Evolutionary conservation across 169 alveolate species (phyloP).

Genomic region (Plasmodium coatneyi): DNA sequence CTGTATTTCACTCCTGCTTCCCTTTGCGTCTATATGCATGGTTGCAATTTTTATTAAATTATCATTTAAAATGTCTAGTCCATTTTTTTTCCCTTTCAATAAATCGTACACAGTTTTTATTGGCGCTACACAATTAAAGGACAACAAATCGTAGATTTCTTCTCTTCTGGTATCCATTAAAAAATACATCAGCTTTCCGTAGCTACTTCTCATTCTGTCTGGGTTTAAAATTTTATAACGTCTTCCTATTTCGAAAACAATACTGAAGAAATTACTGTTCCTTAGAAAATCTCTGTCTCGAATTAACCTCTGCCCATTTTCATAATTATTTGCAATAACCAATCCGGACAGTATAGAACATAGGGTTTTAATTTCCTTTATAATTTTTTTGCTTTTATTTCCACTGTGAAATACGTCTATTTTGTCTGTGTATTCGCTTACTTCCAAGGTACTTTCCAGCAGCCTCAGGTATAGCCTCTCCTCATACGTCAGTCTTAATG

Average conservation of each 20-base stretch:
- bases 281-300: constrained; percentile 87
- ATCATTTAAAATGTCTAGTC: constrained; percentile 87
- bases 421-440: constrained; percentile 91
- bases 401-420: constrained; percentile 88
- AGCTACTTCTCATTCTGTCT: constrained; percentile 90
- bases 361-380: constrained; percentile 88
- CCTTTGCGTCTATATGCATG: constrained; percentile 79
- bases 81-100: constrained; percentile 84
- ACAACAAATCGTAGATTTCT: constrained; percentile 87
- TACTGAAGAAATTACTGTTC: constrained; percentile 87
- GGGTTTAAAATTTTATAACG: constrained; percentile 93
- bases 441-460: constrained; percentile 91
- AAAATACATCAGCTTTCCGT: constrained; percentile 91
- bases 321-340: constrained; percentile 92
- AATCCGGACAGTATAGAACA: constrained; percentile 92
- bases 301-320: constrained; percentile 90
- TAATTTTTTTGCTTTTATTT: constrained; percentile 83
- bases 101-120: constrained; percentile 90
- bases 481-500: constrained; percentile 78
- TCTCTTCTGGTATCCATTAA: constrained; percentile 92
- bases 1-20: constrained; percentile 79
- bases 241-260: constrained; percentile 92
- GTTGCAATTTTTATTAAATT: constrained; percentile 89
- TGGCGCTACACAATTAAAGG: constrained; percentile 87
- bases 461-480: constrained; percentile 89